A percentile compares a stretch with the other conserved stretches of the same genome.
phyloP scores from a whole-genome alignment of 2,329 filamentous ascomycete genomes.

The Venturia asperata region DNA sequence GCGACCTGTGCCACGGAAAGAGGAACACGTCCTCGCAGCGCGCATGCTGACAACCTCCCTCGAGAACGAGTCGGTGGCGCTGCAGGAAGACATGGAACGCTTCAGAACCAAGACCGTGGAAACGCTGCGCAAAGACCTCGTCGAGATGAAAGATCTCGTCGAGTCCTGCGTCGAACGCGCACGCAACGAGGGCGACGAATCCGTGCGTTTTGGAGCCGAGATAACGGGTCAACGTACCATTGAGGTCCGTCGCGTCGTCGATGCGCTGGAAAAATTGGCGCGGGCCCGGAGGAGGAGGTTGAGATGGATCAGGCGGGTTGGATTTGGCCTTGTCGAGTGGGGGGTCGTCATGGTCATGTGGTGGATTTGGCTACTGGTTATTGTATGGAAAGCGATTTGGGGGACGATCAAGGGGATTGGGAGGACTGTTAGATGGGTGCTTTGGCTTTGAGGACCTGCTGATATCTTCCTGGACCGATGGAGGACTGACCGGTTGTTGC shows the following conservation, averaged over 20 bases:
- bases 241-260: constrained; percentile 71
- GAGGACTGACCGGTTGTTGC: too few species aligned
- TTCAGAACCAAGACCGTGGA: constrained; percentile 38
- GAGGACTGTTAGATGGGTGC: constrained; percentile 64
- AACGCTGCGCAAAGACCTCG: constrained; percentile 40
- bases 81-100: constrained; percentile 45
- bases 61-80: constrained; percentile 37
- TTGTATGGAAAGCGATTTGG: constrained; percentile 60
- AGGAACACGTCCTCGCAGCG: constrained; percentile 49
- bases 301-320: constrained; percentile 65
- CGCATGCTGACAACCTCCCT: constrained; percentile 44
- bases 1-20: constrained; percentile 42
- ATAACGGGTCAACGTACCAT: constrained; percentile 70
- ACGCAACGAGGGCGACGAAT: constrained; percentile 55
- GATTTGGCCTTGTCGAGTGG: constrained; percentile 85
- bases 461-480: too few species aligned
- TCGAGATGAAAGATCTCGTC: neutral
- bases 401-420: constrained; percentile 55
- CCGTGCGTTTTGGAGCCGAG: constrained; percentile 69
- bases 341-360: constrained; percentile 82
- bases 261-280: constrained; percentile 62
- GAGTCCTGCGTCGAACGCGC: constrained; percentile 4
- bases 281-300: constrained; percentile 67
- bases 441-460: constrained; percentile 53
- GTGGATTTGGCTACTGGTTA: constrained; percentile 87